Evolutionary conservation across 140 eudicot species (phyloP).

Genomic region (Cichorium intybus): DNA sequence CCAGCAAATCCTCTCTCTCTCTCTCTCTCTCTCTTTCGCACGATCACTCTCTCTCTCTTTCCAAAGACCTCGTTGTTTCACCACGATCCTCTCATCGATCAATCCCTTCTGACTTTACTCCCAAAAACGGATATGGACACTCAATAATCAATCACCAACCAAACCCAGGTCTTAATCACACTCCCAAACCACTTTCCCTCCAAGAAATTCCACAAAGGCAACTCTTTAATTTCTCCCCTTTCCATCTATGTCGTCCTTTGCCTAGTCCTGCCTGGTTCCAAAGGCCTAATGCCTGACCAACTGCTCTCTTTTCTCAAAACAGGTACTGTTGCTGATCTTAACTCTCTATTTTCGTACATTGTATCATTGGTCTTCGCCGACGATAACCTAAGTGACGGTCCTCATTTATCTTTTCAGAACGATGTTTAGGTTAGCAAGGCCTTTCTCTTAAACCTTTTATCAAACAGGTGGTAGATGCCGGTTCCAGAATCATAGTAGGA

Average conservation of each 20-base stretch:
- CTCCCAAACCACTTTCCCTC: slow-evolving; percentile 47
- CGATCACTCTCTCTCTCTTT: too few species aligned
- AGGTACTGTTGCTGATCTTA: slow-evolving; percentile 36
- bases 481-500: too few species aligned
- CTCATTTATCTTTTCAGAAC: slow-evolving; percentile 47
- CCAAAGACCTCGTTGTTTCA: too few species aligned
- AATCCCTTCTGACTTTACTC: not conserved
- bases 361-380: slow-evolving; percentile 43
- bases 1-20: too few species aligned
- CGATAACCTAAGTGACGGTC: slow-evolving; percentile 58
- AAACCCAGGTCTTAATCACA: slow-evolving; percentile 46
- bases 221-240: slow-evolving; percentile 67
- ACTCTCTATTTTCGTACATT: slow-evolving; percentile 43
- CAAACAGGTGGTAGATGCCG: slow-evolving; percentile 32
- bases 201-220: slow-evolving; percentile 25
- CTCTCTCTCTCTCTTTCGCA: too few species aligned
- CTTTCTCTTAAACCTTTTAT: slow-evolving; percentile 40
- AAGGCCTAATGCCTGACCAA: slow-evolving; percentile 47
- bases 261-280: slow-evolving; percentile 56
- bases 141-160: slow-evolving; percentile 37
- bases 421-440: slow-evolving; percentile 55
- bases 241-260: slow-evolving; percentile 56
- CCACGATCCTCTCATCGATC: not conserved
- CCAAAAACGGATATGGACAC: slow-evolving; percentile 37
- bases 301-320: slow-evolving; percentile 54